Evolutionary conservation across 345 rosid genomes (phyloP), one percentile per base, ranked within the genome.

Genomic region (Salix purpurea): DNA sequence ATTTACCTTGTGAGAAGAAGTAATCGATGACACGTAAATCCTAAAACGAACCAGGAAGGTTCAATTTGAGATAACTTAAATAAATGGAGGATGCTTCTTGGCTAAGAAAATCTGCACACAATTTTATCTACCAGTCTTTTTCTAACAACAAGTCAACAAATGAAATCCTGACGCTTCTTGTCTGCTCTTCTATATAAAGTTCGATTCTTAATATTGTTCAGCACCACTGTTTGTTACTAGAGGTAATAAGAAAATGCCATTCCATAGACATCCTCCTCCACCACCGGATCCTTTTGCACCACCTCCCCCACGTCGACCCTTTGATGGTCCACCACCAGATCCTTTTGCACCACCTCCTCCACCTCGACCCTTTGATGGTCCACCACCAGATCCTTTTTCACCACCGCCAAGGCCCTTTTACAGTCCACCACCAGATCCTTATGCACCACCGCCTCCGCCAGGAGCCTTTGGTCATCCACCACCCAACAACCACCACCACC

Each of bases 381-480:
- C 68, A 26, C 65, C 42, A 1, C 80, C 83, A 15, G 84, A 81
- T 30, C 83, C 83, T 32, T 73, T 46, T 18, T 30, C 75, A 30
- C 84, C 84, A 69, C 72, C 34, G 34, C 34, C 34, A 32, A 32
- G 34, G 34, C 34, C 34, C 34, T 32, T 32, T 32, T 32, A 32
- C 34, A 32, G 34, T 32, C 34, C 34, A 32, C 34, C 34, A 32
- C 34, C 34, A 32, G 34, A 32, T 32, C 34, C 34, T 32, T 32
- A 32, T 32, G 34, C 34, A 32, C 34, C 84, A 65, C 78, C 84
- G 0, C 81, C 54, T 50, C 54, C 54, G 21, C 54, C 54, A 14
- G 1, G 54, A 50, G 21, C 19, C 19, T 50, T 50, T 50, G 54
- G 19, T 50, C 54, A 4, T 50, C 54, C 6, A 50, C 21, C 54